Base-by-base conservation (phyloP, 2,329 filamentous ascomycete genomes). In the Cladosporium sp. region DNA sequence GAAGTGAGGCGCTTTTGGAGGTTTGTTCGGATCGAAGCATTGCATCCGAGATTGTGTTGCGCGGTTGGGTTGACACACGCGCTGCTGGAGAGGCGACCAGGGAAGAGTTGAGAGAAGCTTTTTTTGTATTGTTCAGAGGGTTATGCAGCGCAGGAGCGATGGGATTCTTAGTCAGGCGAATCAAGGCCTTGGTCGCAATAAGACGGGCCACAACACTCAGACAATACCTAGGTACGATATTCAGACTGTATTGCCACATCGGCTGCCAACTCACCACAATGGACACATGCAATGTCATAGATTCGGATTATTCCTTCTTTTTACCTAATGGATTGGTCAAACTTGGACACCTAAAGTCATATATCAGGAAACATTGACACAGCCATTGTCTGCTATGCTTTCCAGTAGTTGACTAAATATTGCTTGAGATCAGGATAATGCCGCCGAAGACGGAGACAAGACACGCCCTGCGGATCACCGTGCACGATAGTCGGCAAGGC, bases 401-500 rank as follows among this genome's bases (percentile, higher is more conserved):
- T 47, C 41, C 2, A 24, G n/a, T 12, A 47, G n/a, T 24, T 12
- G 41, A 47, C 41, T 47, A 47, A 47, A 47, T 4, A 47, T 21
- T 47, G n/a, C 41, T 21, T 47, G 41, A 47, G 8, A 21, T 47
- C 8, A 21, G n/a, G 4, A 18, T 6, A 41, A 44, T n/a, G 41
- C 4, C 41, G 41, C 41, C 41, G 41, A 47, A n/a, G 41, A 47
- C 41, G 41, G 41, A 47, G 41, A 12, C 41, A 47, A 47, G 41
- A 21, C n/a, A 12, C 41, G 41, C 41, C 41, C 41, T 47, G 21
- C 10, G n/a, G n/a, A 24, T 12, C n/a, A 15, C 49, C 49, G 49
- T 52, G 49, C 49, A 30, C 49, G 28, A 55, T 34, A 55, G 18
- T 55, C 52, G 52, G 52, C 52, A 32, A 34, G 52, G 26, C 52